A percentile compares a stretch with the other conserved stretches of the same genome.
phyloP scores from a whole-genome alignment of 305 asterid genomes.

The Rubia tinctorum region DNA sequence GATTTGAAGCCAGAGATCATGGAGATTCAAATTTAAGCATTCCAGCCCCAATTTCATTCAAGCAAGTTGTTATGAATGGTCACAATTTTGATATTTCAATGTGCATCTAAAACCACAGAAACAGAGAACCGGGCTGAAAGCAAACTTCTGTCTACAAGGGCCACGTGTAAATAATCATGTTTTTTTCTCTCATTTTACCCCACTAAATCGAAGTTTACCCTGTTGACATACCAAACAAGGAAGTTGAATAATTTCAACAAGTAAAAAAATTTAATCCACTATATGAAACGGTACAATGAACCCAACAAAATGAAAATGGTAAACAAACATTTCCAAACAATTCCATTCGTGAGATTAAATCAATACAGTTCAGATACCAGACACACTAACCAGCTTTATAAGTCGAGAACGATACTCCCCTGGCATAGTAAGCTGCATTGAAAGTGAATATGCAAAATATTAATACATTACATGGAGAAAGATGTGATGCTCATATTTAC shows the following conservation, averaged over 20 bases:
- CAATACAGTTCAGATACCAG: slow-evolving; percentile 12
- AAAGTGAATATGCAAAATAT: slow-evolving; percentile 18
- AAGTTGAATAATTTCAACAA: not conserved
- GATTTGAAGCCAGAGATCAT: not conserved
- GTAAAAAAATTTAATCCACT: not conserved
- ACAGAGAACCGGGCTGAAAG: not conserved
- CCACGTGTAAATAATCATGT: not conserved
- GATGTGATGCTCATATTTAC: not conserved
- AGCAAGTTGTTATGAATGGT: not conserved
- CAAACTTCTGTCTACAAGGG: not conserved
- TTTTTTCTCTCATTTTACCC: not conserved
- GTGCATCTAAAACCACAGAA: not conserved
- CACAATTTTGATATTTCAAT: not conserved
- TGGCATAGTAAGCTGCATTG: slow-evolving; percentile 71
- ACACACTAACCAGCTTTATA: slow-evolving; percentile 71
- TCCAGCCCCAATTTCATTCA: not conserved
- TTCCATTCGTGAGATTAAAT: slow-evolving; percentile 15
- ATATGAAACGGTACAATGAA: no score
- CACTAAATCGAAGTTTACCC: not conserved
- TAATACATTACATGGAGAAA: slow-evolving; percentile 19
- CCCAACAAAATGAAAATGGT: not conserved
- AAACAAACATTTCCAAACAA: slow-evolving; percentile 11
- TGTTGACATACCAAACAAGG: not conserved
- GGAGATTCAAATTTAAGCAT: not conserved
- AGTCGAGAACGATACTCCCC: slow-evolving; percentile 84